Evolutionary conservation across 2,329 filamentous ascomycete species (phyloP).

Genomic region (Fusarium buxicola): DNA sequence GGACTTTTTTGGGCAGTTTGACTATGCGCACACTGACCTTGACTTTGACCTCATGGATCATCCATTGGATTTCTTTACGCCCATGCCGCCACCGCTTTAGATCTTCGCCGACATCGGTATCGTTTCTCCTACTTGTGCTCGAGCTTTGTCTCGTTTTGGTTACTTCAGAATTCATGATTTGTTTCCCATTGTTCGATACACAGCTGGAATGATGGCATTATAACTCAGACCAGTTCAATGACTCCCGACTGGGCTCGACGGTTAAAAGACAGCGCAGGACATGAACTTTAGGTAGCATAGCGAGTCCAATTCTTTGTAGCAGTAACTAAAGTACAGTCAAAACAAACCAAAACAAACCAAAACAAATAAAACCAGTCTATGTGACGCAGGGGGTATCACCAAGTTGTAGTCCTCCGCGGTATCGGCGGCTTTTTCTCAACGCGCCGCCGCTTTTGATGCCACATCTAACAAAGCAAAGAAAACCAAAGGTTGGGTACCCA

Average conservation of each 20-base stretch:
- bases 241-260: neutral
- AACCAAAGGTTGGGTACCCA: neutral
- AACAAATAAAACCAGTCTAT: conserved; percentile 27
- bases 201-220: neutral
- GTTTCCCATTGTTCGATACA: neutral
- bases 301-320: conserved; percentile 7
- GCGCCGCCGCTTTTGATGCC: conserved; percentile 27
- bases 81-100: neutral
- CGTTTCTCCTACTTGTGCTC: neutral
- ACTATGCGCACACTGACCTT: conserved; percentile 10
- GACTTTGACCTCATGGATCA: conserved; percentile 11
- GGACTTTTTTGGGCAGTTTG: neutral
- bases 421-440: conserved; percentile 7
- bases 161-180: neutral
- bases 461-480: conserved; percentile 23
- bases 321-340: conserved; percentile 8
- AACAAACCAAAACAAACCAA: too few relatives aligned
- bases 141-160: neutral
- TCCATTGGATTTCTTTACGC: conserved; percentile 6
- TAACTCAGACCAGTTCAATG: neutral
- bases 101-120: neutral
- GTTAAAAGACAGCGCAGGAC: neutral
- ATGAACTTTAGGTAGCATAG: neutral
- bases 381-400: conserved; percentile 39
- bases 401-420: conserved; percentile 21